Conservation (phyloP, 192 early-diverging fungal species). For the Backusella westeae region DNA sequence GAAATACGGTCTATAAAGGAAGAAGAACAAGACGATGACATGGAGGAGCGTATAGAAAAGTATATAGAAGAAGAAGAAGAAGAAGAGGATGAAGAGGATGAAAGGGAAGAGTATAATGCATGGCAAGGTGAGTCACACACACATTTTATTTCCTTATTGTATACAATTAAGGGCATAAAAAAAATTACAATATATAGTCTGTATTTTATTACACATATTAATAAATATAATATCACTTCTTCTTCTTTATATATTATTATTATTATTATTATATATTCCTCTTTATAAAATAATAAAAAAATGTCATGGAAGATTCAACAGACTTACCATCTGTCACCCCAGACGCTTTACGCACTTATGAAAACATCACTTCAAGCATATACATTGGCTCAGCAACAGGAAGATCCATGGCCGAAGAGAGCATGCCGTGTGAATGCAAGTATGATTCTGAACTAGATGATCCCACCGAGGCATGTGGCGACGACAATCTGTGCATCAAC, state of each 20-base stretch:
- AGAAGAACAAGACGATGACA: not conserved
- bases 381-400: conserved; percentile 71
- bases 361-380: conserved; percentile 65
- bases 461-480: conserved; percentile 81
- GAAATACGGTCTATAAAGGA: not conserved
- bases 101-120: not conserved
- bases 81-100: not conserved
- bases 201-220: not conserved
- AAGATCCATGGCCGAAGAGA: conserved; percentile 63
- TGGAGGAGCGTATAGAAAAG: not conserved
- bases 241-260: not conserved
- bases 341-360: conserved; percentile 58
- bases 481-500: conserved; percentile 90
- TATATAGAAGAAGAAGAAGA: not conserved
- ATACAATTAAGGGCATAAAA: not conserved
- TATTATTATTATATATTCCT: not conserved
- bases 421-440: conserved; percentile 75
- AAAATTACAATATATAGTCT: not conserved
- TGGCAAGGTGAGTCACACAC: not conserved
- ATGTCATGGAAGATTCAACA: not conserved
- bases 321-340: conserved; percentile 12
- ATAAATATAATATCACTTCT: not conserved
- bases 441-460: conserved; percentile 62
- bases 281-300: not conserved
- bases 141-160: not conserved